A percentile compares a stretch with the other conserved stretches of the same genome.
Conservation (phyloP, 805 yeast species). For the Komagataella populi region DNA sequence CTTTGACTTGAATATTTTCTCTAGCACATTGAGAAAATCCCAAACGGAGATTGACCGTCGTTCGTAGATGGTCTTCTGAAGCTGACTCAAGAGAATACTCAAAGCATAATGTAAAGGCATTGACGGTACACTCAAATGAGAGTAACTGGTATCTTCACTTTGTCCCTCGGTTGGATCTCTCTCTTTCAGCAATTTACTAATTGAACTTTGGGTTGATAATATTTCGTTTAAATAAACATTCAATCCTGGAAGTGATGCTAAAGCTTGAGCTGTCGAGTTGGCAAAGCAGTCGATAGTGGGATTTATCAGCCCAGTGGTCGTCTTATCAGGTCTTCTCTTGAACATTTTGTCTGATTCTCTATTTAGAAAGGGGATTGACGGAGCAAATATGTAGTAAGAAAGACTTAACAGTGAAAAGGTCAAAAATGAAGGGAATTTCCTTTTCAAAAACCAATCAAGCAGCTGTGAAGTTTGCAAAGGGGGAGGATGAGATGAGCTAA, state of each 20-base stretch:
- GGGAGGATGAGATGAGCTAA: not conserved
- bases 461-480: not conserved
- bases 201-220: constrained; percentile 1
- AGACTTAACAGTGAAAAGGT: not conserved
- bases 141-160: not conserved
- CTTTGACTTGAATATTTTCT: constrained; percentile 54
- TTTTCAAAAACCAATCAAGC: not conserved
- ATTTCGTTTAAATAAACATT: constrained; percentile 39
- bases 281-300: constrained; percentile 87
- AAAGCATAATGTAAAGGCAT: constrained; percentile 38
- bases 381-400: constrained; percentile 15
- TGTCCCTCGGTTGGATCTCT: not conserved
- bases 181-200: constrained; percentile 6
- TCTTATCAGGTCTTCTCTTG: constrained; percentile 46
- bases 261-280: constrained; percentile 75
- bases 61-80: constrained; percentile 49
- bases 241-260: constrained; percentile 46
- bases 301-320: constrained; percentile 75
- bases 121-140: not conserved
- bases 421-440: not conserved
- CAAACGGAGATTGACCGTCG: constrained; percentile 56
- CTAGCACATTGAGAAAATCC: constrained; percentile 66
- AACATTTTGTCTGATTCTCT: constrained; percentile 11
- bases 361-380: constrained; percentile 12
- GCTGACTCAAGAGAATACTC: constrained; percentile 32